Conservation (phyloP, 2,329 filamentous ascomycete species). For the Epichloe gansuensis region DNA sequence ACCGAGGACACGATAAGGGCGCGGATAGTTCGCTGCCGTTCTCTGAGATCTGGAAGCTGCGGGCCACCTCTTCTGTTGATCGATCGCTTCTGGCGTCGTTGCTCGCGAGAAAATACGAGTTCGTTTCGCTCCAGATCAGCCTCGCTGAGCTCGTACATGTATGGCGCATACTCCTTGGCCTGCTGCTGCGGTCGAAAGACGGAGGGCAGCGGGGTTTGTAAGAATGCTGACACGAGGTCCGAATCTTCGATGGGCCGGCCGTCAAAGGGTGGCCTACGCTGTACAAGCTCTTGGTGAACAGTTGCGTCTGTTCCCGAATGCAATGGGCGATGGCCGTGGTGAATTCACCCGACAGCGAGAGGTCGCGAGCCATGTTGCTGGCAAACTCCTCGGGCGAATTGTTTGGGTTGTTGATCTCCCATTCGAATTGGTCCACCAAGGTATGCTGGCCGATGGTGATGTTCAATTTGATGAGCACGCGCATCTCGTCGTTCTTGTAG, state of each 20-base stretch:
- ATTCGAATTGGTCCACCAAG: constrained; percentile 93
- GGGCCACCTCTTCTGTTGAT: constrained; percentile 89
- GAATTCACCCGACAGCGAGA: constrained; percentile 89
- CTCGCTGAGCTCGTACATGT: constrained; percentile 87
- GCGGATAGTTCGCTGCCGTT: constrained; percentile 83
- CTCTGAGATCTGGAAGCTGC: constrained; percentile 88
- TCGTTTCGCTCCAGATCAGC: constrained; percentile 83
- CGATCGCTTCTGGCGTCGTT: constrained; percentile 87
- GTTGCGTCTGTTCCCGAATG: constrained; percentile 88
- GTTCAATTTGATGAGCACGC: constrained; percentile 87
- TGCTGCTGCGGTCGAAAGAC: constrained; percentile 86
- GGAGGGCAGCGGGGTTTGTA: constrained; percentile 68
- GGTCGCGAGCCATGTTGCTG: constrained; percentile 72
- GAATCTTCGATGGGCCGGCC: constrained; percentile 86
- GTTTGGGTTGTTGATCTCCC: constrained; percentile 91
- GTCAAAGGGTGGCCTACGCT: constrained; percentile 92
- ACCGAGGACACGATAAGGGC: constrained; percentile 88
- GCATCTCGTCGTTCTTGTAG: constrained; percentile 99
- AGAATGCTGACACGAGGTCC: constrained; percentile 73
- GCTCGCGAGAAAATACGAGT: constrained; percentile 83
- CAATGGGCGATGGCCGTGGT: constrained; percentile 95
- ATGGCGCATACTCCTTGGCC: constrained; percentile 88
- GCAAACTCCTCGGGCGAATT: constrained; percentile 97
- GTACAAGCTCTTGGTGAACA: constrained; percentile 89
- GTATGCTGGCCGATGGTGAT: constrained; percentile 95